These are phyloP conservation scores for Aspergillus nidulans DNA, from an alignment of 495 filamentous ascomycete genomes.

Conservation along the genomic window DNA sequence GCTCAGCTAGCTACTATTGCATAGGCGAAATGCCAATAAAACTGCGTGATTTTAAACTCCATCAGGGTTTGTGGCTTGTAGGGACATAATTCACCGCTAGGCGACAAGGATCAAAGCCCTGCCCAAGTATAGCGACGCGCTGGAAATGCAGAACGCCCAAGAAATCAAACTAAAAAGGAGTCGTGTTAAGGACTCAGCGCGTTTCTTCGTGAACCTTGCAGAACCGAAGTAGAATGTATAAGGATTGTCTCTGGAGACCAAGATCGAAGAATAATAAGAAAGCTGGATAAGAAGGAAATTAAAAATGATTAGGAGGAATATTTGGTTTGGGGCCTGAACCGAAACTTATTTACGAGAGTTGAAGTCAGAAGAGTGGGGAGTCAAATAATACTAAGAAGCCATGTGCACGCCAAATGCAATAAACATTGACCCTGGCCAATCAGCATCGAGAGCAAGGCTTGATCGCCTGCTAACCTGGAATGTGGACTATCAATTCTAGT, in stretches of 20 bases:
- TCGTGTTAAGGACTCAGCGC: background rate
- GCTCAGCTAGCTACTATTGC: background rate
- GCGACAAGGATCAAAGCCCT: background rate
- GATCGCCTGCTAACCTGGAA: no score
- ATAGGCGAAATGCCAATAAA: conserved; percentile 5
- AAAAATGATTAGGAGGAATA: background rate
- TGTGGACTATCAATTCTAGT: no score
- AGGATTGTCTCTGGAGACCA: background rate
- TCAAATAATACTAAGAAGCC: background rate
- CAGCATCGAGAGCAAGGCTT: background rate
- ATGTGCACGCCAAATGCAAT: background rate
- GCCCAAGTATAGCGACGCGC: background rate
- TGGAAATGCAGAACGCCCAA: background rate
- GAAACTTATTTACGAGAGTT: background rate
- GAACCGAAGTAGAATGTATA: no score
- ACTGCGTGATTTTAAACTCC: conserved; percentile 9
- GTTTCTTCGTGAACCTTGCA: background rate
- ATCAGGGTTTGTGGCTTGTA: conserved; percentile 4
- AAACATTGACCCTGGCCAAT: background rate
- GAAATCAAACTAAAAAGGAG: background rate
- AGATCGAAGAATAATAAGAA: background rate
- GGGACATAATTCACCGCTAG: background rate
- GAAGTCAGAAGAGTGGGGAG: background rate
- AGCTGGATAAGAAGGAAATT: background rate
- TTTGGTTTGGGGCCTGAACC: no score